Evolutionary conservation across 208 protist species (phyloP).

Genomic region (Trypanosoma rangeli): DNA sequence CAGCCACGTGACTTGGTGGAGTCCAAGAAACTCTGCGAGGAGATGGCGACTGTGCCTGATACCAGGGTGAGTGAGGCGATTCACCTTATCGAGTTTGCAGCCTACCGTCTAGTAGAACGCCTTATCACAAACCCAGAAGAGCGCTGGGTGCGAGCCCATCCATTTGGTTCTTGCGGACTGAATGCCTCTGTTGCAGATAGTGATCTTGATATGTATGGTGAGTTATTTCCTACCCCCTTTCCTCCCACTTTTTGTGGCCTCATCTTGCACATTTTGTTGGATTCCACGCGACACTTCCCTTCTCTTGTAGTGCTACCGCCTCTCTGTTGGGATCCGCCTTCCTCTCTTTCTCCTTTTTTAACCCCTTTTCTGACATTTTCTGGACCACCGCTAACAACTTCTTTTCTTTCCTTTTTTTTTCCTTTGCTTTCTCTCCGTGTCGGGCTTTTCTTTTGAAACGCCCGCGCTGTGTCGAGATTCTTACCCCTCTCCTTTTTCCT

Average conservation of each 20-base stretch:
- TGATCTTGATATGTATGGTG: constrained; percentile 94
- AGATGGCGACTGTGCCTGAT: background rate
- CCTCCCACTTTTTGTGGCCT: constrained; percentile 1
- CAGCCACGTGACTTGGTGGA: constrained; percentile 26
- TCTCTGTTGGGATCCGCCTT: background rate
- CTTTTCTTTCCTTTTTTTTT: constrained; percentile 32
- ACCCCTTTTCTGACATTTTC: background rate
- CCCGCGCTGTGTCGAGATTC: background rate
- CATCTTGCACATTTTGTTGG: constrained; percentile 1
- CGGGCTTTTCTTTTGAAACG: background rate
- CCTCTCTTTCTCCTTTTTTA: constrained; percentile 12
- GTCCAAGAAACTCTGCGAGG: constrained; percentile 14
- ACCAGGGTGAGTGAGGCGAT: background rate
- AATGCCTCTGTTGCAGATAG: constrained; percentile 76
- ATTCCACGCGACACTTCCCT: background rate
- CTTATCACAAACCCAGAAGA: constrained; percentile 1
- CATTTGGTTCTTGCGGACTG: constrained; percentile 80
- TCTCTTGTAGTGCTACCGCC: constrained; percentile 8
- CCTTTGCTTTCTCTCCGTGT: constrained; percentile 12
- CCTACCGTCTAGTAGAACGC: constrained; percentile 16
- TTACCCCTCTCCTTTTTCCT: constrained; percentile 12
- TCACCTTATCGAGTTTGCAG: constrained; percentile 22
- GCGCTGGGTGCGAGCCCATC: constrained; percentile 46
- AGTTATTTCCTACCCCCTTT: constrained; percentile 27
- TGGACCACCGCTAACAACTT: constrained; percentile 23